These are phyloP conservation scores for Carex scoparia DNA, from an alignment of 176 grass and related monocot species.

Conservation along the genomic window DNA sequence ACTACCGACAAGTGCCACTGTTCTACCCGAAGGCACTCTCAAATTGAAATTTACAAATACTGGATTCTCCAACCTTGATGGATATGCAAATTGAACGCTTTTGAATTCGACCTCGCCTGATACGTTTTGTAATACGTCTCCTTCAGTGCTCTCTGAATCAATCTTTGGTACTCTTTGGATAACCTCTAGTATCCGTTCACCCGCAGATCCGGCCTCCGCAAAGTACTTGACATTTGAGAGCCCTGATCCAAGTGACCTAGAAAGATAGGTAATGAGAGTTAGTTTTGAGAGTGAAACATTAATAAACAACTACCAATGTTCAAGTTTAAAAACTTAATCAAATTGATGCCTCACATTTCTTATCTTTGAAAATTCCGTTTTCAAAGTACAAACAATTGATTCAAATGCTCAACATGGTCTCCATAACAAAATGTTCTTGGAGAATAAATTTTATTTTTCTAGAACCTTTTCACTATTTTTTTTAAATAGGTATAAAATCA, in stretches of 20 bases:
- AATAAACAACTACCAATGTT: not conserved
- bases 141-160: conserved; percentile 62
- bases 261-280: conserved; percentile 7
- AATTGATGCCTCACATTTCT: not conserved
- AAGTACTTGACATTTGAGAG: conserved; percentile 91
- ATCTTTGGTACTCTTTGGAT: conserved; percentile 77
- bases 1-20: conserved; percentile 71
- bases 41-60: conserved; percentile 79
- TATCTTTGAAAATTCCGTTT: too few species aligned
- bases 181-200: conserved; percentile 56
- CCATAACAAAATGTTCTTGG: too few species aligned
- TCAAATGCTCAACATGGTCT: too few species aligned
- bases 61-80: conserved; percentile 69
- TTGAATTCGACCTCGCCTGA: conserved; percentile 77
- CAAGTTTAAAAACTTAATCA: not conserved
- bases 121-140: conserved; percentile 57
- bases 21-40: conserved; percentile 63
- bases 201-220: conserved; percentile 76
- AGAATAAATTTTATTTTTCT: too few species aligned
- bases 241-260: conserved; percentile 75
- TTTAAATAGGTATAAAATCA: too few species aligned
- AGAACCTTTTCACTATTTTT: too few species aligned
- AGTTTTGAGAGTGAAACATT: not conserved
- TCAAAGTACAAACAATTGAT: too few species aligned
- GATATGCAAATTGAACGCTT: conserved; percentile 73